Evolutionary conservation across 73 alveolate species (phyloP).

Genomic region (Tetrahymena thermophila): DNA sequence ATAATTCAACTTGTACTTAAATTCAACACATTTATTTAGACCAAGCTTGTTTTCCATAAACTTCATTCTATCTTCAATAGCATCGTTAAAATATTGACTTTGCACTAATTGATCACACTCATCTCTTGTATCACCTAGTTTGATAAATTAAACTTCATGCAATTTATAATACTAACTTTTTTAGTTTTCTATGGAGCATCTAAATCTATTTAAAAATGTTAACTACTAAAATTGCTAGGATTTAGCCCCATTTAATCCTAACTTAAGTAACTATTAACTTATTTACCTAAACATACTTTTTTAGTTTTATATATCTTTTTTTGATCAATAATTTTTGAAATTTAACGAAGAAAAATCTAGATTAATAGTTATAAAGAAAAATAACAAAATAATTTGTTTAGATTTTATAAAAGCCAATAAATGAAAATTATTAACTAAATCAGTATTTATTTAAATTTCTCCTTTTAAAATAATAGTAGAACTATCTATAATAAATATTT

Average conservation of each 20-base stretch:
- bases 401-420: neutral
- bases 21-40: neutral
- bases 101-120: neutral
- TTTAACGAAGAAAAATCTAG: neutral
- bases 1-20: neutral
- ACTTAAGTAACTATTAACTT: neutral
- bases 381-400: no score
- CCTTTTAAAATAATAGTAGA: neutral
- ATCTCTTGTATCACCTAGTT: neutral
- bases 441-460: neutral
- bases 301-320: neutral
- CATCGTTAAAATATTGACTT: neutral
- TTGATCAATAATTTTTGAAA: neutral
- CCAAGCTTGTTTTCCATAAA: neutral
- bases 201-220: neutral
- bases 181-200: neutral
- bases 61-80: neutral
- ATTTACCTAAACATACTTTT: neutral
- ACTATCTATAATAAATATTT: neutral
- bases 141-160: neutral
- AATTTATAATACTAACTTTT: neutral
- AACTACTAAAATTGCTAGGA: neutral
- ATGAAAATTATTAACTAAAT: no score
- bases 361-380: neutral
- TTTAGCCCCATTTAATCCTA: neutral